Percentiles rank a stretch among this genome's conserved stretches.
phyloP scores from a whole-genome alignment of 1,284 basidiomycete genomes.

The Pyrrhoderma noxium region DNA sequence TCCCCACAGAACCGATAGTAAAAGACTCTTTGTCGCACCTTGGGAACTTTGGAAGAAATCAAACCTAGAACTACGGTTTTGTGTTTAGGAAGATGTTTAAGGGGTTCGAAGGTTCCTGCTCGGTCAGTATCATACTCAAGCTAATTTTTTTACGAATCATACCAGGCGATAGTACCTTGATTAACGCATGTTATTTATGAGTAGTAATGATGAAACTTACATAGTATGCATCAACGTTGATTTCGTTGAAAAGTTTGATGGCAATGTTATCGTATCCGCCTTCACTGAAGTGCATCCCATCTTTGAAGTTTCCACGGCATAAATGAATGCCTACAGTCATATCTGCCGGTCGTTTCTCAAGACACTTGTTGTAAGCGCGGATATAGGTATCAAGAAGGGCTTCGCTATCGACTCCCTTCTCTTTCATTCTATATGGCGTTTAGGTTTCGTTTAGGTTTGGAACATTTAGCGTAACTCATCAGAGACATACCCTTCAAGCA shows the following conservation, averaged over 20 bases:
- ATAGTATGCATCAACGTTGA: constrained; percentile 74
- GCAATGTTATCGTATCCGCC: constrained; percentile 74
- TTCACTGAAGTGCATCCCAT: constrained; percentile 62
- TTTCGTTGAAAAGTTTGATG: constrained; percentile 59
- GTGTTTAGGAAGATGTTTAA: constrained; percentile 56
- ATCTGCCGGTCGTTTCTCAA: constrained; percentile 52
- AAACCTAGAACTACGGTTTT: constrained; percentile 71
- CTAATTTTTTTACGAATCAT: constrained; percentile 25
- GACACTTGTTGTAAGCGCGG: constrained; percentile 59
- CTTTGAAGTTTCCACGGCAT: constrained; percentile 74
- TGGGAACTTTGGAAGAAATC: constrained; percentile 63
- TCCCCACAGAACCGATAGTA: background rate
- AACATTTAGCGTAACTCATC: background rate
- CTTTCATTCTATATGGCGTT: constrained; percentile 45
- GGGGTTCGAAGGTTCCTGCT: constrained; percentile 63
- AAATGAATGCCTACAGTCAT: constrained; percentile 67
- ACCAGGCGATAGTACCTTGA: no score
- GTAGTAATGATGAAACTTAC: constrained; percentile 29
- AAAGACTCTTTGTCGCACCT: constrained; percentile 28
- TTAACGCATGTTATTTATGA: background rate
- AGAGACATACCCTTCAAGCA: constrained; percentile 39
- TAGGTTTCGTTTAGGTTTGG: background rate
- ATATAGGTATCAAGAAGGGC: constrained; percentile 65
- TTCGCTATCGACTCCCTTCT: constrained; percentile 51
- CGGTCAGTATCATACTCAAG: constrained; percentile 75